These are phyloP conservation scores for Starmerella asiatica DNA, from an alignment of 805 yeast genomes.

Conservation along the genomic window DNA sequence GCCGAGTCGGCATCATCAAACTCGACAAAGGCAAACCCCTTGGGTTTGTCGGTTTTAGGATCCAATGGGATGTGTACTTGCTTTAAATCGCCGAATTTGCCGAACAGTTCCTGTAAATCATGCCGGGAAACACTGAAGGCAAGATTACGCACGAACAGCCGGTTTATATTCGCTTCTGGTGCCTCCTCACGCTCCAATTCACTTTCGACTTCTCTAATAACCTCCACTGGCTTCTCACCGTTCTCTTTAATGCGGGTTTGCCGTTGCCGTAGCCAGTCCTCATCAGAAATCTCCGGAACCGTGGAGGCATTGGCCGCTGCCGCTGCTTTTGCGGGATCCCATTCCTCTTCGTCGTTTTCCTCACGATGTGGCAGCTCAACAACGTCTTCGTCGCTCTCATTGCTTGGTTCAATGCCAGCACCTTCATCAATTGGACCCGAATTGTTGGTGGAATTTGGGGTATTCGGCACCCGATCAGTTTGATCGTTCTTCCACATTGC, in stretches of 20 bases:
- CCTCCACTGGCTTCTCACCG: constrained; percentile 15
- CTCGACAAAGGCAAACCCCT: constrained; percentile 81
- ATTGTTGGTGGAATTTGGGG: background rate
- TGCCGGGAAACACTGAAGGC: constrained; percentile 64
- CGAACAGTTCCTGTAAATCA: constrained; percentile 57
- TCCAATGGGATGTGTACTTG: constrained; percentile 92
- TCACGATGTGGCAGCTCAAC: background rate
- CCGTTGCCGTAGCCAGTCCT: constrained; percentile 75
- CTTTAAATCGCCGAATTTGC: constrained; percentile 54
- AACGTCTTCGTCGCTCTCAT: constrained; percentile 4
- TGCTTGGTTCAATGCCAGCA: constrained; percentile 31
- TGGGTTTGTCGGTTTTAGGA: constrained; percentile 75
- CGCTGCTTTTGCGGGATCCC: constrained; percentile 17
- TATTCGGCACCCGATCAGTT: constrained; percentile 15
- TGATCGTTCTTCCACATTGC: constrained; percentile 27
- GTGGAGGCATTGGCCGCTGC: constrained; percentile 26
- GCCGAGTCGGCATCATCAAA: constrained; percentile 63
- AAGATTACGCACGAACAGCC: constrained; percentile 80
- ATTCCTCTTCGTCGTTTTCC: constrained; percentile 20
- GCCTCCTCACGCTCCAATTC: constrained; percentile 39
- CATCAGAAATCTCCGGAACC: constrained; percentile 45
- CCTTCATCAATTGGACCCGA: constrained; percentile 21
- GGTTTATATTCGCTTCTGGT: constrained; percentile 55
- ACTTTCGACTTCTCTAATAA: constrained; percentile 23
- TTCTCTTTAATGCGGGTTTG: constrained; percentile 54